These are phyloP conservation scores for Didymella exigua DNA, from an alignment of 2,329 filamentous ascomycete genomes.

Conservation along the genomic window DNA sequence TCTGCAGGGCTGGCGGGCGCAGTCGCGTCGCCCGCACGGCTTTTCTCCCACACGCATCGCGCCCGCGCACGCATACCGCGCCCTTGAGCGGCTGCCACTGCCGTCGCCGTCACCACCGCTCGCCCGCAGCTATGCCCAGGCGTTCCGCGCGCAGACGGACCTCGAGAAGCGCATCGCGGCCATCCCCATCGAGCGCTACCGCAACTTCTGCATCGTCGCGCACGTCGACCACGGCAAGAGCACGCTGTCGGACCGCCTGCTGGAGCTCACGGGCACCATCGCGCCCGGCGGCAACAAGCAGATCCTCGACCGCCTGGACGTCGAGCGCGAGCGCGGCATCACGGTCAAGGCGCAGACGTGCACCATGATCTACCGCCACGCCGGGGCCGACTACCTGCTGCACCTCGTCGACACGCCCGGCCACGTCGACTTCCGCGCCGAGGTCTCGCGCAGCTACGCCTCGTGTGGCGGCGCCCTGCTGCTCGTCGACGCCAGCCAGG, in stretches of 20 bases:
- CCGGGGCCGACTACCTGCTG: constrained; percentile 85
- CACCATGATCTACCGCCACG: constrained; percentile 91
- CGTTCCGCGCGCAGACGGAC: constrained; percentile 52
- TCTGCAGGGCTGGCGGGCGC: constrained; percentile 45
- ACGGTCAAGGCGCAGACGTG: constrained; percentile 99
- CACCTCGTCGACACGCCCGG: constrained; percentile 97
- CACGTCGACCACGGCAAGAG: constrained; percentile 99
- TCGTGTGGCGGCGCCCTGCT: constrained; percentile 89
- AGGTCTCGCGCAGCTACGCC: constrained; percentile 94
- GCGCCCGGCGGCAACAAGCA: constrained; percentile 86
- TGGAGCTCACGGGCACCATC: constrained; percentile 95
- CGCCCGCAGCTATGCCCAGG: constrained; percentile 42
- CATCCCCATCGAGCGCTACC: constrained; percentile 78
- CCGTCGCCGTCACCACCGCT: constrained; percentile 4
- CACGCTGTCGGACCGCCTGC: constrained; percentile 87
- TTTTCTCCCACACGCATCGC: neutral
- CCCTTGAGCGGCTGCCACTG: constrained; percentile 35
- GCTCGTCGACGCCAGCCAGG: constrained; percentile 94
- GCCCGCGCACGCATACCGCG: neutral
- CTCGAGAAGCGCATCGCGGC: constrained; percentile 70
- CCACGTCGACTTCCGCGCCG: constrained; percentile 96
- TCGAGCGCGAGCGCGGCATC: constrained; percentile 93
- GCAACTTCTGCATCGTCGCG: constrained; percentile 98
- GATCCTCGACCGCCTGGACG: constrained; percentile 94
- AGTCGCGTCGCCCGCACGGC: constrained; percentile 28